Conservation (phyloP, 306 rosid species). For the Mimosa pudica region DNA sequence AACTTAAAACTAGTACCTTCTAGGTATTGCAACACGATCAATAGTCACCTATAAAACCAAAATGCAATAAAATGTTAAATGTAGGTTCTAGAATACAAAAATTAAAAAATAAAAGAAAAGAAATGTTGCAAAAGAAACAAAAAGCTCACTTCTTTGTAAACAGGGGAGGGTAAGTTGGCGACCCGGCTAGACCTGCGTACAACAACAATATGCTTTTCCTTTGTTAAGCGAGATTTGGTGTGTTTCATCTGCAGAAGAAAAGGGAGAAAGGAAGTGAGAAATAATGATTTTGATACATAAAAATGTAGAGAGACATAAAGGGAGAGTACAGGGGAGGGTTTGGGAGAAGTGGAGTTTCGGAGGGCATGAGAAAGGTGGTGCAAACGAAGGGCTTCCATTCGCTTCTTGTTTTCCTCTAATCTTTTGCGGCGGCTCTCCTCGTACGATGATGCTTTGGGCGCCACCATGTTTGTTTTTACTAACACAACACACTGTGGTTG, state of each 20-base stretch:
- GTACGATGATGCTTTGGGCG: conserved; percentile 49
- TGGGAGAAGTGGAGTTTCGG: conserved; percentile 49
- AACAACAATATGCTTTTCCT: conserved; percentile 47
- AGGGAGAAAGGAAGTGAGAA: not conserved
- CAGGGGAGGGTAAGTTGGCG: conserved; percentile 58
- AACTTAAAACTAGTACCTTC: conserved; percentile 46
- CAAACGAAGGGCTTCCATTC: conserved; percentile 80
- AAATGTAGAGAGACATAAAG: not conserved
- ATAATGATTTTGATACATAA: not conserved
- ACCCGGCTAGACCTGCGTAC: conserved; percentile 79
- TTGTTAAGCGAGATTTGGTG: conserved; percentile 42
- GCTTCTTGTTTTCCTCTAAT: conserved; percentile 71
- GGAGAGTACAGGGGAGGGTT: conserved; percentile 48
- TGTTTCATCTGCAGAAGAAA: conserved; percentile 45
- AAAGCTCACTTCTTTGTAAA: conserved; percentile 60
- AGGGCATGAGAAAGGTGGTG: conserved; percentile 63
- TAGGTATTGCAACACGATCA: conserved; percentile 52
- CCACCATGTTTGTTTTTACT: conserved; percentile 33
- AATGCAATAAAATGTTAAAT: not conserved
- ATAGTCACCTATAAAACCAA: conserved; percentile 43
- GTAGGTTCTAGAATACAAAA: not conserved
- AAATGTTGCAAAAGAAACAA: too few species aligned
- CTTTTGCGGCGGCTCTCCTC: conserved; percentile 69
- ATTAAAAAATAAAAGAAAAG: not conserved
- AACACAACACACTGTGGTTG: not conserved